Evolutionary conservation across 2,329 filamentous ascomycete species (phyloP).

Genomic region (Raffaelea ambrosiae): DNA sequence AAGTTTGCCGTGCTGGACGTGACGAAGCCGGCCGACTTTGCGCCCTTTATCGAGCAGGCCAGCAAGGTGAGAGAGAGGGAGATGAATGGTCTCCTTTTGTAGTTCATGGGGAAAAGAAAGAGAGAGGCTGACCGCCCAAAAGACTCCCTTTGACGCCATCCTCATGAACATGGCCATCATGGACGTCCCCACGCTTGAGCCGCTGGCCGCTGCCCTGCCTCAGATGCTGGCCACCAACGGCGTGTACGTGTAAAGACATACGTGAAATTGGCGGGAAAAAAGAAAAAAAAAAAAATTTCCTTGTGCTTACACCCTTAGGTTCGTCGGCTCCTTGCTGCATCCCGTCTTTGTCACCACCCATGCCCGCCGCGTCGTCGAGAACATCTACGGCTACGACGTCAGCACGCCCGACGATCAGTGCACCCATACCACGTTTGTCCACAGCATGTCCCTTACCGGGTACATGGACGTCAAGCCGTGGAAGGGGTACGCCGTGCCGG

Average conservation of each 20-base stretch:
- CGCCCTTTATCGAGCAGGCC: constrained; percentile 3
- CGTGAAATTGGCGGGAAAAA: too few relatives aligned
- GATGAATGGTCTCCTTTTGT: not conserved
- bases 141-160: constrained; percentile 29
- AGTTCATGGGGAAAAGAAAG: too few relatives aligned
- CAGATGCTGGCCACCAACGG: constrained; percentile 29
- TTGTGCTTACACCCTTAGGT: constrained; percentile 21
- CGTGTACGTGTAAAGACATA: constrained; percentile 32
- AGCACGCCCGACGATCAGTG: not conserved
- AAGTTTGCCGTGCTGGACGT: constrained; percentile 27
- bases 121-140: too few relatives aligned
- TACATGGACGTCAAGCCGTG: constrained; percentile 33
- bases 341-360: constrained; percentile 40
- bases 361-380: constrained; percentile 25
- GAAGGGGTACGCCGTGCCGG: constrained; percentile 25
- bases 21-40: constrained; percentile 23
- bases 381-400: constrained; percentile 23
- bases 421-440: constrained; percentile 22
- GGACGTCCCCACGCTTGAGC: constrained; percentile 34
- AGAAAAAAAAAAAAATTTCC: too few relatives aligned
- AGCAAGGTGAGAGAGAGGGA: not conserved
- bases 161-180: constrained; percentile 42
- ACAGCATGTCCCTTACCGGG: constrained; percentile 27
- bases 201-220: constrained; percentile 30
- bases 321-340: constrained; percentile 38